phyloP scores from a whole-genome alignment of 2,329 filamentous ascomycete genomes.

The Fusarium tricinctum region DNA sequence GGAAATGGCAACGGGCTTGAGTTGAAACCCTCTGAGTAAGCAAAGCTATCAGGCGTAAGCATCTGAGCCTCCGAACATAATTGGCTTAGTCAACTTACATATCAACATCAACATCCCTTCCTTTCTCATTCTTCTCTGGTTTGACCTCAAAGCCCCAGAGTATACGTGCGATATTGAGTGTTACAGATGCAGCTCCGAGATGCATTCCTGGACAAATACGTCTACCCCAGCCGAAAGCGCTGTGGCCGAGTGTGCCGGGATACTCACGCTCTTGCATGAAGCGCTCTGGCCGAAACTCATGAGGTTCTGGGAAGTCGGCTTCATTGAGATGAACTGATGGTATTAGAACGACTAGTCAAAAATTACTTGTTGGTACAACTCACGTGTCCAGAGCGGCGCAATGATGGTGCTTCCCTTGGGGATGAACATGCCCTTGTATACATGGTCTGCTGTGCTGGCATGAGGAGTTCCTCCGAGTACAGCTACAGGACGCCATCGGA shows the following conservation, averaged over 20 bases:
- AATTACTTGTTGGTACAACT: slow-evolving; percentile 24
- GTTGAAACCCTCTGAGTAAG: slow-evolving; percentile 60
- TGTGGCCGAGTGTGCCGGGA: slow-evolving; percentile 56
- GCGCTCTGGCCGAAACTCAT: slow-evolving; percentile 56
- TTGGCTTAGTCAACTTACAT: slow-evolving; percentile 51
- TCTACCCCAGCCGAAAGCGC: slow-evolving; percentile 59
- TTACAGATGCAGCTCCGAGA: slow-evolving; percentile 65
- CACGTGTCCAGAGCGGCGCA: slow-evolving; percentile 60
- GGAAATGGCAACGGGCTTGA: slow-evolving; percentile 59
- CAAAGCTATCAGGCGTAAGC: slow-evolving; percentile 52
- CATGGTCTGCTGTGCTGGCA: slow-evolving; percentile 59
- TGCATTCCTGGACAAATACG: slow-evolving; percentile 62
- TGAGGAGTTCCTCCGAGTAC: slow-evolving; percentile 62
- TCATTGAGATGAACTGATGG: slow-evolving; percentile 57
- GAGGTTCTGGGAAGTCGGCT: slow-evolving; percentile 57
- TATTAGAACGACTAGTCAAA: rapidly evolving
- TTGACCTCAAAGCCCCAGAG: slow-evolving; percentile 67
- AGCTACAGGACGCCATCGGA: slow-evolving; percentile 59
- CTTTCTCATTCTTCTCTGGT: slow-evolving; percentile 50
- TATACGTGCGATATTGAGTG: slow-evolving; percentile 61
- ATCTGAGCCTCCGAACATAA: rapidly evolving
- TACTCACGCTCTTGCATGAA: slow-evolving; percentile 55
- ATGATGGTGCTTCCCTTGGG: slow-evolving; percentile 60
- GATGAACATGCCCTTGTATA: slow-evolving; percentile 61
- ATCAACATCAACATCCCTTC: slow-evolving; percentile 54